Conservation (phyloP, 2,329 filamentous ascomycete genomes). For the Apiospora rasikravindrae region DNA sequence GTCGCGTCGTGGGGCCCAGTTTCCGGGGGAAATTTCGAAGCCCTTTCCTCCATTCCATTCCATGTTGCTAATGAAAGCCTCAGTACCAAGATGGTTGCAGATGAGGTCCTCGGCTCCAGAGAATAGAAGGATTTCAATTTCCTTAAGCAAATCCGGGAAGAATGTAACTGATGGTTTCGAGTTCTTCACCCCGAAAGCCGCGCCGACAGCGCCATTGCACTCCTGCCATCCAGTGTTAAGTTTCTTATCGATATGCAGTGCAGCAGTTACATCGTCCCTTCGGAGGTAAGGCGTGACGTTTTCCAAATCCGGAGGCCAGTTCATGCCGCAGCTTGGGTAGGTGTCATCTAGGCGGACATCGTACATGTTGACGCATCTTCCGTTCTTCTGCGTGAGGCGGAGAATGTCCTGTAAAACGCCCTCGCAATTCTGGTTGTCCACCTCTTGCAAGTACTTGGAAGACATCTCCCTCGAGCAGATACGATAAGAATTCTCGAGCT, state of each 20-base stretch:
- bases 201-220: slow-evolving; percentile 80
- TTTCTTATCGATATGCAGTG: slow-evolving; percentile 81
- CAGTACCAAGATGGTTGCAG: slow-evolving; percentile 95
- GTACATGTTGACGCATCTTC: slow-evolving; percentile 91
- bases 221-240: slow-evolving; percentile 91
- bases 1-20: slow-evolving; percentile 87
- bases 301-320: slow-evolving; percentile 89
- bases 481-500: slow-evolving; percentile 71
- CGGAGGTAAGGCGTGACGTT: slow-evolving; percentile 84
- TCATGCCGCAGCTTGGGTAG: slow-evolving; percentile 90
- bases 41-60: slow-evolving; percentile 90
- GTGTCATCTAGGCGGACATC: slow-evolving; percentile 85
- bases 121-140: slow-evolving; percentile 84
- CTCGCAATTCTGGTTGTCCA: slow-evolving; percentile 78
- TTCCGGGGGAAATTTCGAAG: slow-evolving; percentile 85
- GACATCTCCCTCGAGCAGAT: slow-evolving; percentile 70
- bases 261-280: slow-evolving; percentile 75
- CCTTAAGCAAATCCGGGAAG: slow-evolving; percentile 77
- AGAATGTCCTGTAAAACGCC: slow-evolving; percentile 76
- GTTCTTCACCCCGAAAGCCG: slow-evolving; percentile 70
- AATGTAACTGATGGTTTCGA: slow-evolving; percentile 76
- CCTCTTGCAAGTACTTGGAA: slow-evolving; percentile 55
- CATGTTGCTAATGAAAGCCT: slow-evolving; percentile 88
- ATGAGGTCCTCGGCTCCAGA: slow-evolving; percentile 94
- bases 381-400: slow-evolving; percentile 61